Percentiles rank a stretch among this genome's conserved stretches.
These are phyloP conservation scores for Gossypium herbaceum DNA, from an alignment of 345 rosid species.

Conservation along the genomic window DNA sequence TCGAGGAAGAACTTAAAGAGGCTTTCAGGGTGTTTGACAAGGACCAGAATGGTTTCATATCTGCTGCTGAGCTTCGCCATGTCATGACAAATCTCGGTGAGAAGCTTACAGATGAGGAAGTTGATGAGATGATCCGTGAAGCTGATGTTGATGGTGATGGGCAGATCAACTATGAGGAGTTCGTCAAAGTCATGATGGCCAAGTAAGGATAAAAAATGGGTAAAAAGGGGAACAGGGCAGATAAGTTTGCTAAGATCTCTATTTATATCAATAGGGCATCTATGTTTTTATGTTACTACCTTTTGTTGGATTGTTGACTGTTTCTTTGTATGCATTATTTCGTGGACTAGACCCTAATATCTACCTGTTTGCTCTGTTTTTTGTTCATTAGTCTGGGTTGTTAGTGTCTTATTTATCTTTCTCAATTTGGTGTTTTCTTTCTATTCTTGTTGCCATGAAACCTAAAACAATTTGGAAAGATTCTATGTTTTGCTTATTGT, in stretches of 20 bases:
- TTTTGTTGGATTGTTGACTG: constrained; percentile 6
- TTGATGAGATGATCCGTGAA: constrained; percentile 25
- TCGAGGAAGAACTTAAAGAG: constrained; percentile 22
- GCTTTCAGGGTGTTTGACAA: constrained; percentile 26
- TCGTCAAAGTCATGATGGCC: constrained; percentile 25
- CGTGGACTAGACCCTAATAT: constrained; percentile 4
- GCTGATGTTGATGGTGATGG: constrained; percentile 25
- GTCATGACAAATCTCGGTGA: constrained; percentile 26
- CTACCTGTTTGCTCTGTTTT: constrained; percentile 13
- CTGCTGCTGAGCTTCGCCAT: constrained; percentile 26
- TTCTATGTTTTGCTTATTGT: background rate
- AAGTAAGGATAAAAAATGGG: constrained; percentile 15
- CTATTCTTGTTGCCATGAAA: constrained; percentile 15
- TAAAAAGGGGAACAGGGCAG: constrained; percentile 19
- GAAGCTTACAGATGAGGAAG: constrained; percentile 24
- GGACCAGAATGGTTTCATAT: constrained; percentile 25
- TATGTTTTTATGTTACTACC: constrained; percentile 20
- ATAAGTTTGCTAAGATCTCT: constrained; percentile 21
- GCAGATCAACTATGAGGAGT: constrained; percentile 23
- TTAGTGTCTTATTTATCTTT: constrained; percentile 2
- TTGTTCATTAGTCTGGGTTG: constrained; percentile 13
- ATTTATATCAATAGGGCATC: constrained; percentile 11
- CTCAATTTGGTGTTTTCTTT: constrained; percentile 2
- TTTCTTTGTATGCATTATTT: constrained; percentile 17
- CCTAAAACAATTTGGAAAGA: constrained; percentile 13